Evolutionary conservation across 2,329 filamentous ascomycete genomes (phyloP), one percentile per base, ranked within the genome.

Genomic region (Xylariaceae sp.): DNA sequence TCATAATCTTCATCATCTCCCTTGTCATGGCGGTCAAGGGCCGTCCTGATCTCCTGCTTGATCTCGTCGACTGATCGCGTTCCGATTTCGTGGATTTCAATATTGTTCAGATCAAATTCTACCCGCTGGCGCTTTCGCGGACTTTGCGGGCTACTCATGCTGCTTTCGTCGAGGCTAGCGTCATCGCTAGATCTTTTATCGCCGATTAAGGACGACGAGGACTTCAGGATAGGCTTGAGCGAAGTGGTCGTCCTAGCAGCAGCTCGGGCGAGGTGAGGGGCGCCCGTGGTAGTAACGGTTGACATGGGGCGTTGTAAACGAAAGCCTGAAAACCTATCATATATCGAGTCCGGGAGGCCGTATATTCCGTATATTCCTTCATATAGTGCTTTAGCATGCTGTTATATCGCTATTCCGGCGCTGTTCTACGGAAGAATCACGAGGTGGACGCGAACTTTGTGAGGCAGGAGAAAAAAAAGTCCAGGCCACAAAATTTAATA

Each of bases 1-100:
- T 86, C 81, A 70, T 87, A 87, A 37, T 81, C 82, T 59, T 84
- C 81, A 56, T 84, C 82, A 52, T 84, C 80, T 21, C 83, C 83
- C 47, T 76, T 77, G 26, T 77, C 73, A 67, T 87, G 83, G 42
- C 77, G 78, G 58, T 86, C 83, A 10, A 88, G 74, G 7, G 83
- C 81, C 46, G 76, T 77, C 55, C 76, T 74, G 44, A 86, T 81
- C 63, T 84, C 79, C 20, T 77, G 67, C 67, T 84, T 85, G 54
- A 83, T 77, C 48, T 84, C 79, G 5, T 81, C 79, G 65, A 84
- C 77, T 4, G 79, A 79, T 61, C 81, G 74, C 44, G 74, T 72
- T 45, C 79, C 78, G 23, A 85, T 79, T 63, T 83, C 81, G 70
- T 83, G 79, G 6, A 84, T 79, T 55, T 80, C 75, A 67, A 83